Evolutionary conservation across 1,284 basidiomycete species (phyloP).

Genomic region (Sporisorium reilianum): DNA sequence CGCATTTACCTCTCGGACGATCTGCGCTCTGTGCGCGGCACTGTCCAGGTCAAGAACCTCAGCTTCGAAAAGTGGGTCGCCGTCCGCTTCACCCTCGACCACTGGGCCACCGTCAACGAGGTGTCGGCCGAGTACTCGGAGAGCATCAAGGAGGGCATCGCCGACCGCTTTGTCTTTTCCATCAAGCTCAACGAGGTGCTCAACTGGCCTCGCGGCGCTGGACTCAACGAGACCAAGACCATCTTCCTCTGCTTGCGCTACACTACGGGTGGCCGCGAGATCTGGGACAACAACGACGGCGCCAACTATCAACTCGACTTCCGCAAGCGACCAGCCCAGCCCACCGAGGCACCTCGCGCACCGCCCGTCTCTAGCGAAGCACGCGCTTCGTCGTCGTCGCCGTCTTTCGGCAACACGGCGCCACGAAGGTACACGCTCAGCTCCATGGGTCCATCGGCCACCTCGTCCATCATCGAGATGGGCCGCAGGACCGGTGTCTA

Average conservation of each 20-base stretch:
- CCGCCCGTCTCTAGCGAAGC: slow-evolving; percentile 31
- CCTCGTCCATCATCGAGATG: slow-evolving; percentile 55
- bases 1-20: slow-evolving; percentile 76
- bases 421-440: slow-evolving; percentile 48
- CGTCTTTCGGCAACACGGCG: slow-evolving; percentile 33
- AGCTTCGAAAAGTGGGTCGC: slow-evolving; percentile 89
- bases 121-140: slow-evolving; percentile 83
- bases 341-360: slow-evolving; percentile 29
- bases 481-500: slow-evolving; percentile 57
- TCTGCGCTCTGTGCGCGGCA: slow-evolving; percentile 76
- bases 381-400: slow-evolving; percentile 12
- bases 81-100: slow-evolving; percentile 90
- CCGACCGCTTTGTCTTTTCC: slow-evolving; percentile 75
- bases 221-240: slow-evolving; percentile 83
- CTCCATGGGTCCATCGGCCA: slow-evolving; percentile 33
- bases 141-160: slow-evolving; percentile 73
- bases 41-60: slow-evolving; percentile 84
- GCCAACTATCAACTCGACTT: slow-evolving; percentile 80
- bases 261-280: slow-evolving; percentile 78
- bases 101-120: slow-evolving; percentile 95
- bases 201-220: slow-evolving; percentile 67
- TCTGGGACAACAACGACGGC: slow-evolving; percentile 92
- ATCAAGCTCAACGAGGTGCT: slow-evolving; percentile 73
- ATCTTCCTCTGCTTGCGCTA: slow-evolving; percentile 86
- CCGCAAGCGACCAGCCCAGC: slow-evolving; percentile 57